A percentile compares a stretch with the other conserved stretches of the same genome.
These are phyloP conservation scores for Neostapfia colusana DNA, from an alignment of 176 grass and related monocot genomes.

Conservation along the genomic window DNA sequence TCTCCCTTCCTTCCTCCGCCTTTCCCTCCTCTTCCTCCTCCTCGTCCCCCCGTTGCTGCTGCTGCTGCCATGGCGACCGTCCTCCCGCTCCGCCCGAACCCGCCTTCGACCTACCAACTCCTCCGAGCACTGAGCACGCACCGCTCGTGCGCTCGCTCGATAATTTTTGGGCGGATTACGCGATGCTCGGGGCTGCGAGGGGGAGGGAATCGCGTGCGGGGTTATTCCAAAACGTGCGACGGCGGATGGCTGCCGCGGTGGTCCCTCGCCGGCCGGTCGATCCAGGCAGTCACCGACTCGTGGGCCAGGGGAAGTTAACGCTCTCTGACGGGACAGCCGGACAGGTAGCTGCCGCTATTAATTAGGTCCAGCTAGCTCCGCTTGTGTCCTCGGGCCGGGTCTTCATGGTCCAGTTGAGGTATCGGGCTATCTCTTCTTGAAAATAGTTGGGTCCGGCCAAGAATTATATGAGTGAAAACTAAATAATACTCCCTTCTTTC, in stretches of 20 bases:
- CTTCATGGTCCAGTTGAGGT: neutral
- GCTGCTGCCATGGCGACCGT: neutral
- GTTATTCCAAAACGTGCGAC: neutral
- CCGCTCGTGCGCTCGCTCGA: neutral
- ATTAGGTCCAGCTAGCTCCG: neutral
- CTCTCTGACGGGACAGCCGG: neutral
- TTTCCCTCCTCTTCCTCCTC: conserved; percentile 35
- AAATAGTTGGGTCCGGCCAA: neutral
- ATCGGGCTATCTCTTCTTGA: neutral
- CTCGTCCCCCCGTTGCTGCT: conserved; percentile 5
- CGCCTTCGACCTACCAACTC: conserved; percentile 8
- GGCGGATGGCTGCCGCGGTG: conserved; percentile 19
- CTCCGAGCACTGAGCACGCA: neutral
- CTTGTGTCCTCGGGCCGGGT: neutral
- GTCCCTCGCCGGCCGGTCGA: conserved; percentile 29
- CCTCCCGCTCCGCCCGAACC: neutral
- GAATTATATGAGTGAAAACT: neutral
- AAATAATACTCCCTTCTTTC: too few species aligned
- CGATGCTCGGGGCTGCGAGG: neutral
- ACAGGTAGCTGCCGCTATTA: neutral
- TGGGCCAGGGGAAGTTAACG: conserved; percentile 1
- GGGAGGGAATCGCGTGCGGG: conserved; percentile 8
- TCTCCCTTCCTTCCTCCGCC: conserved; percentile 31
- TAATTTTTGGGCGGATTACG: conserved; percentile 6
- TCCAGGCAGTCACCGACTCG: neutral